Conservation (phyloP, 2,329 filamentous ascomycete genomes). For the Metarhizium robertsii region DNA sequence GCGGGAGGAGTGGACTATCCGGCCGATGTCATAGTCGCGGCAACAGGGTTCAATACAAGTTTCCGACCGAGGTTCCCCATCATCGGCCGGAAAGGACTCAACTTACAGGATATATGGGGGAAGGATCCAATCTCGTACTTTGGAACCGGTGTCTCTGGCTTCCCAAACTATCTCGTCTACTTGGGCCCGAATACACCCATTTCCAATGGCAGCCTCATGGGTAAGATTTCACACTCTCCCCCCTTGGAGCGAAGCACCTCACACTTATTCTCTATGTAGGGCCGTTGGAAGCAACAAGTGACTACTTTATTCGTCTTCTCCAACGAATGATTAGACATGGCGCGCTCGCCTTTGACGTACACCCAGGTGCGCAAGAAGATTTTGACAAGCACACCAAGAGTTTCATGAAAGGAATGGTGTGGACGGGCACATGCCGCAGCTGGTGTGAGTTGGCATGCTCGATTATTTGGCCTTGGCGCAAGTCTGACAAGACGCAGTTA, state of each 20-base stretch:
- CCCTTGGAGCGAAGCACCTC: too few relatives aligned
- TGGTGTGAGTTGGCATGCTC: slow-evolving; percentile 28
- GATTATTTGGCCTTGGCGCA: neutral
- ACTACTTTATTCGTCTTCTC: slow-evolving; percentile 17
- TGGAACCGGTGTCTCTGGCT: slow-evolving; percentile 17
- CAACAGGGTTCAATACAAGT: slow-evolving; percentile 15
- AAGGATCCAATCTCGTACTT: slow-evolving; percentile 20
- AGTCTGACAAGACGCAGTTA: slow-evolving; percentile 7
- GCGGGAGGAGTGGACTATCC: slow-evolving; percentile 12
- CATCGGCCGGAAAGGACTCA: slow-evolving; percentile 8
- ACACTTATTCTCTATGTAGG: slow-evolving; percentile 6
- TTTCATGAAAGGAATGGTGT: slow-evolving; percentile 33
- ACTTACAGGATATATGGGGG: slow-evolving; percentile 12
- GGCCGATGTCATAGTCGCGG: slow-evolving; percentile 11
- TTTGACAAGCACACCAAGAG: slow-evolving; percentile 33
- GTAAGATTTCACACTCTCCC: slow-evolving; percentile 1
- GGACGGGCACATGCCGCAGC: slow-evolving; percentile 30
- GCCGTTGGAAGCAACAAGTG: slow-evolving; percentile 15
- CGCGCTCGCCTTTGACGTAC: slow-evolving; percentile 12
- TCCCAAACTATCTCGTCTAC: slow-evolving; percentile 20
- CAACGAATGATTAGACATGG: slow-evolving; percentile 13
- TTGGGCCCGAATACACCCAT: slow-evolving; percentile 22
- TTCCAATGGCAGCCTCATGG: slow-evolving; percentile 16
- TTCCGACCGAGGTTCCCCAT: slow-evolving; percentile 16
- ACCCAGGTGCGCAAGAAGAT: slow-evolving; percentile 28